phyloP scores from a whole-genome alignment of 2,329 filamentous ascomycete genomes.

The Chaetomium strumarium region DNA sequence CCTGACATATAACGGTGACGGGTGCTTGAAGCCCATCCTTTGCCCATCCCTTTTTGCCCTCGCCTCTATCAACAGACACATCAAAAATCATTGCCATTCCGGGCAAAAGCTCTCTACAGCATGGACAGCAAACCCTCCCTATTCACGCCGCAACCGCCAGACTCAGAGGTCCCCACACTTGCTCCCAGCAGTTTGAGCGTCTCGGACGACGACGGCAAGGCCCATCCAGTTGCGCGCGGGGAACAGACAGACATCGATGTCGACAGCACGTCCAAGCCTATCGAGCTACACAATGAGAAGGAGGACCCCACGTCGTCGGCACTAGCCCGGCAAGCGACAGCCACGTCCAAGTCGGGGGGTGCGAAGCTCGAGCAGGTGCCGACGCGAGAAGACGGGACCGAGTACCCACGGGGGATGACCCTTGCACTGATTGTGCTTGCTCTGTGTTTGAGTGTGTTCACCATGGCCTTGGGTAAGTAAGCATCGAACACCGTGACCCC shows the following conservation, averaged over 20 bases:
- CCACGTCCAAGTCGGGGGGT: conserved; percentile 24
- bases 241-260: conserved; percentile 16
- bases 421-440: conserved; percentile 38
- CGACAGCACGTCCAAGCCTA: conserved; percentile 7
- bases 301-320: conserved; percentile 15
- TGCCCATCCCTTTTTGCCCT: too few species aligned
- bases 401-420: conserved; percentile 34
- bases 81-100: too few species aligned
- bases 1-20: too few species aligned
- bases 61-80: too few species aligned
- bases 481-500: not conserved
- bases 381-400: conserved; percentile 35
- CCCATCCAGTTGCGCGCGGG: conserved; percentile 8
- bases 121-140: conserved; percentile 17
- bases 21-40: too few species aligned
- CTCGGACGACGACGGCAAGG: conserved; percentile 24
- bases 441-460: conserved; percentile 39
- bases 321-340: conserved; percentile 25
- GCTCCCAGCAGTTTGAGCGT: conserved; percentile 23
- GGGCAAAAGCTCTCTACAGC: not conserved
- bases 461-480: conserved; percentile 36
- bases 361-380: conserved; percentile 22
- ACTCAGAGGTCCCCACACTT: conserved; percentile 24
- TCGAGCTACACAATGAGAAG: conserved; percentile 6
- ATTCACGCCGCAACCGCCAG: conserved; percentile 1